These are phyloP conservation scores for Gaultheria prostrata DNA, from an alignment of 148 eudicot species.

Conservation along the genomic window DNA sequence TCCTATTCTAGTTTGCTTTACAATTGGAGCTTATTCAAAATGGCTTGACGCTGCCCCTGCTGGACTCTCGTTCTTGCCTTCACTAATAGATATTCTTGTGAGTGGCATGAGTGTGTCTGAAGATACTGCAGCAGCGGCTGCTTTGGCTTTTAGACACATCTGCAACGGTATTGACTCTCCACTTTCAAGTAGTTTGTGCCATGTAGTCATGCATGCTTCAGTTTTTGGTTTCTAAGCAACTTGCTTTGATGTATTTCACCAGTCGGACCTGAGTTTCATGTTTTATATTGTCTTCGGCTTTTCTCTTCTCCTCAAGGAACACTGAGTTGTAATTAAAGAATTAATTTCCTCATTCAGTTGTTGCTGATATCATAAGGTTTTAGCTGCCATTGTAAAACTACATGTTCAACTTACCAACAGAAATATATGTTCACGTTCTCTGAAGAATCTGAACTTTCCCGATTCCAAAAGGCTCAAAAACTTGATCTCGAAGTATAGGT, in stretches of 20 bases:
- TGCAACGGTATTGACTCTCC: conserved; percentile 62
- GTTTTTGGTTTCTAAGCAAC: neutral
- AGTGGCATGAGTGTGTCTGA: conserved; percentile 94
- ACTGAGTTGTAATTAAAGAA: neutral
- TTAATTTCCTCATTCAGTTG: neutral
- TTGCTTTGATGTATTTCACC: neutral
- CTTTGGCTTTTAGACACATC: conserved; percentile 88
- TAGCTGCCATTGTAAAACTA: neutral
- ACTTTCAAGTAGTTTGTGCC: neutral
- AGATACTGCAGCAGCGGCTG: conserved; percentile 97
- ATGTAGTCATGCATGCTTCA: neutral
- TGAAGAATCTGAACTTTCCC: neutral
- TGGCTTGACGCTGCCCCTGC: conserved; percentile 88
- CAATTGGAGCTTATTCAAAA: conserved; percentile 94
- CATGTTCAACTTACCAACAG: neutral
- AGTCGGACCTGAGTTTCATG: neutral
- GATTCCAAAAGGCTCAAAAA: neutral
- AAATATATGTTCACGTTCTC: neutral
- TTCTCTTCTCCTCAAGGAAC: neutral
- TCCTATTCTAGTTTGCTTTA: conserved; percentile 62
- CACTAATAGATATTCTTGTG: conserved; percentile 88
- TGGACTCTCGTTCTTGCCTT: conserved; percentile 76
- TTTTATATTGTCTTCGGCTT: neutral
- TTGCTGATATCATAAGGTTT: neutral
- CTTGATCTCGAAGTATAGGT: neutral